A percentile compares a stretch with the other conserved stretches of the same genome.
phyloP scores from a whole-genome alignment of 106 monocot species.

The Dioscorea dumetorum region DNA sequence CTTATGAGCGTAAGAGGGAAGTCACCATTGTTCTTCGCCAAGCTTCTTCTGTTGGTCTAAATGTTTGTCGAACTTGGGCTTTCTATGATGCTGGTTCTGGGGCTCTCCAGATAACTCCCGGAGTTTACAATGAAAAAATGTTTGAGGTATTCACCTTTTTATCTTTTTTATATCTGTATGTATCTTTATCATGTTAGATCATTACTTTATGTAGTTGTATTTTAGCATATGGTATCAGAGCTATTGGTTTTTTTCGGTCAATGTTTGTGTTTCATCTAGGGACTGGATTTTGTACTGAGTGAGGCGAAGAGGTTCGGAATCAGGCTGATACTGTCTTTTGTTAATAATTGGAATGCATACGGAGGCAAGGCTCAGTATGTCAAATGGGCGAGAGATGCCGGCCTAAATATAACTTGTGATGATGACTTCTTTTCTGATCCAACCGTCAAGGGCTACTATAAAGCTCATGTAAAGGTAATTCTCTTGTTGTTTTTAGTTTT shows the following conservation, averaged over 20 bases:
- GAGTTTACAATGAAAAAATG: conserved; percentile 65
- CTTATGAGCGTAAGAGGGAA: conserved; percentile 35
- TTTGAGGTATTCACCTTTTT: conserved; percentile 45
- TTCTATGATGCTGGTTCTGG: conserved; percentile 73
- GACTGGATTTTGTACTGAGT: conserved; percentile 77
- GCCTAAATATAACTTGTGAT: conserved; percentile 54
- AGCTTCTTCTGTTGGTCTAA: conserved; percentile 44
- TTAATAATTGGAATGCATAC: conserved; percentile 80
- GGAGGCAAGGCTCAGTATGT: conserved; percentile 86
- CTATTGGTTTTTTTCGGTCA: background rate
- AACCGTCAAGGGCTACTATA: conserved; percentile 69
- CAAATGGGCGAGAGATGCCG: conserved; percentile 64
- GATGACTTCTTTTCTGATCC: conserved; percentile 77
- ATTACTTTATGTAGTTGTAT: background rate
- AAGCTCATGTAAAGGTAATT: conserved; percentile 61
- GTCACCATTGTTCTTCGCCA: conserved; percentile 51
- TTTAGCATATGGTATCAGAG: background rate
- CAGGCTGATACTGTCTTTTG: conserved; percentile 54
- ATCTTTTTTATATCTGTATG: background rate
- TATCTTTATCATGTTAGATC: background rate
- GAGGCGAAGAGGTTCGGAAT: conserved; percentile 68
- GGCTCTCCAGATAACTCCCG: conserved; percentile 66
- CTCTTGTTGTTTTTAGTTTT: background rate
- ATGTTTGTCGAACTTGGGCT: conserved; percentile 84
- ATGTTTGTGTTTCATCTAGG: conserved; percentile 25